These are phyloP conservation scores for Crithidia expoeki DNA, from an alignment of 208 protist genomes.

Conservation along the genomic window DNA sequence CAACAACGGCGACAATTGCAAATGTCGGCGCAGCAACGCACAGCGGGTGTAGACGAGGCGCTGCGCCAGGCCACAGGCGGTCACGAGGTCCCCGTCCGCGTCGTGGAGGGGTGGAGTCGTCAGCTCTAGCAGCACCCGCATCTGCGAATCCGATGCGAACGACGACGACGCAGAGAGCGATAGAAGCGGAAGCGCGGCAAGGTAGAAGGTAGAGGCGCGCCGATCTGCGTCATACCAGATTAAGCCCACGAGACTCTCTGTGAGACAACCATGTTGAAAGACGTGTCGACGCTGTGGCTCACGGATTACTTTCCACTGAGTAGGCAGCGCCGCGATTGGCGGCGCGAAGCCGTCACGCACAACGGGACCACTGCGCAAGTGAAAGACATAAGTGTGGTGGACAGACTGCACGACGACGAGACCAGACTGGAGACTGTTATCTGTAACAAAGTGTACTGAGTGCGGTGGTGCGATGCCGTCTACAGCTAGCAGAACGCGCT, in stretches of 20 bases:
- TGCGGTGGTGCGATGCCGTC: slow-evolving; percentile 8
- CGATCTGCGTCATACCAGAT: slow-evolving; percentile 10
- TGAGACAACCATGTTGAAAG: slow-evolving; percentile 19
- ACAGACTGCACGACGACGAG: slow-evolving; percentile 12
- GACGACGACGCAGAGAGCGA: not conserved
- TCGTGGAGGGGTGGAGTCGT: slow-evolving; percentile 30
- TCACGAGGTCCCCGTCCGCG: slow-evolving; percentile 32
- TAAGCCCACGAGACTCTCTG: slow-evolving; percentile 8
- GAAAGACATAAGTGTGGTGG: slow-evolving; percentile 12
- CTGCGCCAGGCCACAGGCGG: slow-evolving; percentile 42
- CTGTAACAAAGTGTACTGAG: slow-evolving; percentile 4
- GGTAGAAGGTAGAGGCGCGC: slow-evolving; percentile 17
- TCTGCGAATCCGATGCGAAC: not conserved
- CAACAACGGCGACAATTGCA: slow-evolving; percentile 9
- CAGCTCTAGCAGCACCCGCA: slow-evolving; percentile 45
- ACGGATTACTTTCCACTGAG: not conserved
- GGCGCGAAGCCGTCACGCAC: slow-evolving; percentile 6
- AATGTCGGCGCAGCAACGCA: slow-evolving; percentile 13
- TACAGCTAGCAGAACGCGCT: slow-evolving; percentile 18
- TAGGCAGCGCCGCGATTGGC: slow-evolving; percentile 9
- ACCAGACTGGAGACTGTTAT: not conserved
- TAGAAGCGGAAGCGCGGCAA: slow-evolving; percentile 3
- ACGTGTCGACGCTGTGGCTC: not conserved
- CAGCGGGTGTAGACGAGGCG: slow-evolving; percentile 44
- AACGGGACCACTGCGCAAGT: slow-evolving; percentile 8